Conservation (phyloP, 1,139 yeast species). For the Zhuliangozyma blackwelliae region DNA sequence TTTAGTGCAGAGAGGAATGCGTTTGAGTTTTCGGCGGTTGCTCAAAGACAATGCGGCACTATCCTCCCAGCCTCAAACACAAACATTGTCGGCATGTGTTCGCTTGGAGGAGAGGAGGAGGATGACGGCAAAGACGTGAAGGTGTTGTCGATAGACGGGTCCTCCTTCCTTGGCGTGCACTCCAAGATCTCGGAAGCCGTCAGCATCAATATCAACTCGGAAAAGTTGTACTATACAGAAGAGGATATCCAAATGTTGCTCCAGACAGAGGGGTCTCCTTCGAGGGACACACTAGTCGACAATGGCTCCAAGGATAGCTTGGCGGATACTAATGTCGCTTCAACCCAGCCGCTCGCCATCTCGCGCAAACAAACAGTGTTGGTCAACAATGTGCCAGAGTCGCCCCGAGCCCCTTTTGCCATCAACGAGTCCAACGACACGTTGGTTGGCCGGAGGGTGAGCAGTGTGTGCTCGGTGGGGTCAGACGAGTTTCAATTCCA, state of each 20-base stretch:
- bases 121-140: slow-evolving; percentile 24
- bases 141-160: slow-evolving; percentile 50
- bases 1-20: slow-evolving; percentile 30
- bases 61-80: slow-evolving; percentile 54
- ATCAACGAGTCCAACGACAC: neutral
- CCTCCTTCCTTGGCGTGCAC: slow-evolving; percentile 55
- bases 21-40: slow-evolving; percentile 25
- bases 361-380: slow-evolving; percentile 15
- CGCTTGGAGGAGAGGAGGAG: slow-evolving; percentile 25
- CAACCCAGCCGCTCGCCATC: slow-evolving; percentile 21
- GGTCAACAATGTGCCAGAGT: slow-evolving; percentile 6
- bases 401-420: slow-evolving; percentile 16
- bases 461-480: neutral
- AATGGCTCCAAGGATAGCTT: slow-evolving; percentile 15
- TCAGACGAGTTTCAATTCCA: neutral
- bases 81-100: slow-evolving; percentile 40
- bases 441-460: neutral
- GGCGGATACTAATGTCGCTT: neutral
- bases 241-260: slow-evolving; percentile 28
- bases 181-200: slow-evolving; percentile 36
- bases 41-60: slow-evolving; percentile 59
- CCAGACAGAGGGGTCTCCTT: slow-evolving; percentile 17
- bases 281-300: no score
- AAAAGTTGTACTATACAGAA: slow-evolving; percentile 28
- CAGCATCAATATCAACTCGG: slow-evolving; percentile 16